Conservation (phyloP, 352 stramenopile species). For the Globisporangium cystogenes region DNA sequence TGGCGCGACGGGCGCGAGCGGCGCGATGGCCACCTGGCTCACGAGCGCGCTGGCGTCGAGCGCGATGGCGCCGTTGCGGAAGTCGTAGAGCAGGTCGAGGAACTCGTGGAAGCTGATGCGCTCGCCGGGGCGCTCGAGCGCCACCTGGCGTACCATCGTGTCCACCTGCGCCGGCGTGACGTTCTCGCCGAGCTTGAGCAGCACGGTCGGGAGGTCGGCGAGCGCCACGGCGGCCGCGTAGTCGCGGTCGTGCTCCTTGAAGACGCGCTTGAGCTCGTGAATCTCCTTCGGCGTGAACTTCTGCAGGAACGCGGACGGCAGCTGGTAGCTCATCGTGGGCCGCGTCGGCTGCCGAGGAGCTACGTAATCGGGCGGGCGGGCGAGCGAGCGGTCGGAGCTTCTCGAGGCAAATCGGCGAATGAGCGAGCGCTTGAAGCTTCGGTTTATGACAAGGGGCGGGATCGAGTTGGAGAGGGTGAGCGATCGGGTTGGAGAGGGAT, state of each 20-base stretch:
- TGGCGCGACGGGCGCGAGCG: neutral
- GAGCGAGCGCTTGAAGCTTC: neutral
- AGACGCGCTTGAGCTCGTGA: constrained; percentile 81
- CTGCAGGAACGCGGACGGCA: constrained; percentile 77
- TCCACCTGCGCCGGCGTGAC: constrained; percentile 51
- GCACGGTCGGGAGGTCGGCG: constrained; percentile 45
- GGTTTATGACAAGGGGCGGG: neutral
- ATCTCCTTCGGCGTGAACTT: constrained; percentile 88
- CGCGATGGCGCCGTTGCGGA: constrained; percentile 58
- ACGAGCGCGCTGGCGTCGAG: constrained; percentile 42
- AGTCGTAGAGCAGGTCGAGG: constrained; percentile 67
- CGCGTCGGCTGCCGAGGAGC: too few relatives aligned
- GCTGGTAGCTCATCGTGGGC: constrained; percentile 78
- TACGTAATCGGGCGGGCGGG: neutral
- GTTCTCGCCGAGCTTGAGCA: constrained; percentile 79
- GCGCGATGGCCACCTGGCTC: constrained; percentile 29
- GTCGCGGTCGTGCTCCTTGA: constrained; percentile 81
- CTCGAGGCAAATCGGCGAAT: constrained; percentile 1
- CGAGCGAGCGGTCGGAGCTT: neutral
- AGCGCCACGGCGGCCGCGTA: constrained; percentile 47
- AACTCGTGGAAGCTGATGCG: constrained; percentile 80
- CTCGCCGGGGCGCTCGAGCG: constrained; percentile 27
- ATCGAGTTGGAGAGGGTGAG: constrained; percentile 5
- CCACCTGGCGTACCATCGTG: constrained; percentile 63
- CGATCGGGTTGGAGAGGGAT: too few relatives aligned